Evolutionary conservation across 2,329 filamentous ascomycete species (phyloP).

Genomic region (Pyrenophora teres): DNA sequence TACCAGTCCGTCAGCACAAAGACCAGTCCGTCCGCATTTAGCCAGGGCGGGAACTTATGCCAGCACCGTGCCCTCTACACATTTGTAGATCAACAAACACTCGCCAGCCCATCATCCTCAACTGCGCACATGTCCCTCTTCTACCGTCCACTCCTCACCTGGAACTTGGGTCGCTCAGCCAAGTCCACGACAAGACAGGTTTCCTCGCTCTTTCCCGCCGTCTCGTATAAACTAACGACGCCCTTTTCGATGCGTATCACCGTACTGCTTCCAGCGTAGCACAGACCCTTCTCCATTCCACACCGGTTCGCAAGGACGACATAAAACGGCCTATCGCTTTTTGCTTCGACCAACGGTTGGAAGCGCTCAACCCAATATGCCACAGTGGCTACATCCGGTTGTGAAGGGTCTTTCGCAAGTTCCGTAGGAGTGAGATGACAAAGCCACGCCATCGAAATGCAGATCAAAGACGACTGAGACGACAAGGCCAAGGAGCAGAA

Average conservation of each 20-base stretch:
- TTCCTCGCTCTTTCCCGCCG: constrained; percentile 72
- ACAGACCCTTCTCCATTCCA: constrained; percentile 67
- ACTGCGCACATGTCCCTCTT: background rate
- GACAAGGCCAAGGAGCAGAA: constrained; percentile 63
- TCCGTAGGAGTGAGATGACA: constrained; percentile 60
- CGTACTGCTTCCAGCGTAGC: constrained; percentile 75
- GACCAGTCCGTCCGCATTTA: too few species aligned
- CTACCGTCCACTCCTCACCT: constrained; percentile 38
- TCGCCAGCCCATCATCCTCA: background rate
- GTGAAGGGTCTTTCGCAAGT: constrained; percentile 51
- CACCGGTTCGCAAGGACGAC: constrained; percentile 73
- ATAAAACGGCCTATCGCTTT: constrained; percentile 59
- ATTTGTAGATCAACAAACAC: too few species aligned
- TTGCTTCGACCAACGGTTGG: constrained; percentile 59
- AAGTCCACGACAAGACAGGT: constrained; percentile 72
- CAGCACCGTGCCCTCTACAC: too few species aligned
- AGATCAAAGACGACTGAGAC: constrained; percentile 63
- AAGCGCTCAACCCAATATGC: constrained; percentile 76
- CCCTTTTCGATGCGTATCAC: constrained; percentile 70
- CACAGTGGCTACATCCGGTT: constrained; percentile 73
- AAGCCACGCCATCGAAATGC: constrained; percentile 79
- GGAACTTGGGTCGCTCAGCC: constrained; percentile 44
- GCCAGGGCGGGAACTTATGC: too few species aligned
- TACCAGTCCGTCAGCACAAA: too few species aligned
- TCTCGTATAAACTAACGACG: constrained; percentile 69